Percentiles rank a stretch among this genome's conserved stretches.
phyloP scores from a whole-genome alignment of 2,329 filamentous ascomycete species.

The Calonectria pseudoturangicola region DNA sequence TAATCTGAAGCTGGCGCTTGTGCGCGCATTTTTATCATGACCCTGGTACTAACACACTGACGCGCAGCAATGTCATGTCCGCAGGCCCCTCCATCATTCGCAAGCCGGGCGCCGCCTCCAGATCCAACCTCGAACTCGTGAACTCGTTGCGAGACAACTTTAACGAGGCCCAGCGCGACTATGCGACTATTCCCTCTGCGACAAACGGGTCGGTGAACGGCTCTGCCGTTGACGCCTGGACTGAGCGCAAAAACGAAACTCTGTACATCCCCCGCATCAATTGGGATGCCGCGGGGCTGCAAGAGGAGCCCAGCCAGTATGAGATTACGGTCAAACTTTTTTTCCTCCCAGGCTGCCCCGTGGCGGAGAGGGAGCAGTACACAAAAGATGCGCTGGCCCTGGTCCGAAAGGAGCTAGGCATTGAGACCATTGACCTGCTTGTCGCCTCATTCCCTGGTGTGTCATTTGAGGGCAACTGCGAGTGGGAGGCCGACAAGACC shows the following conservation, averaged over 20 bases:
- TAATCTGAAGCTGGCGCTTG: constrained; percentile 46
- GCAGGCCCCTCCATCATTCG: constrained; percentile 89
- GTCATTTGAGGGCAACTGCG: constrained; percentile 94
- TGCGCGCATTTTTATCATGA: constrained; percentile 35
- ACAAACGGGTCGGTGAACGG: constrained; percentile 60
- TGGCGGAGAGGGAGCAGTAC: constrained; percentile 79
- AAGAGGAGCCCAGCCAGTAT: constrained; percentile 89
- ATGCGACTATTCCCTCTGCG: constrained; percentile 58
- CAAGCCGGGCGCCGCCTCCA: constrained; percentile 78
- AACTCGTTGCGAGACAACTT: constrained; percentile 92
- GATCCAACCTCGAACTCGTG: constrained; percentile 95
- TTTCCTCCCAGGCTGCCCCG: constrained; percentile 84
- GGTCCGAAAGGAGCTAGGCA: constrained; percentile 86
- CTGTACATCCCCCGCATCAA: constrained; percentile 88
- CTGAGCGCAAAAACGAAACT: constrained; percentile 74
- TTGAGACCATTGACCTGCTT: constrained; percentile 86
- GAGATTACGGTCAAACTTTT: constrained; percentile 98
- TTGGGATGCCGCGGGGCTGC: constrained; percentile 81
- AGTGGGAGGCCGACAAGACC: constrained; percentile 81
- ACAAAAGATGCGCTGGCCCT: constrained; percentile 86
- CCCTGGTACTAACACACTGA: constrained; percentile 47
- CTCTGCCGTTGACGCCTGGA: constrained; percentile 76
- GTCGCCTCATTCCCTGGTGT: constrained; percentile 96
- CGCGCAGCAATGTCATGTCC: constrained; percentile 85
- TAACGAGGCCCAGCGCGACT: constrained; percentile 81